phyloP scores from a whole-genome alignment of 2,329 filamentous ascomycete genomes.

The Arthrocladium fulminans region DNA sequence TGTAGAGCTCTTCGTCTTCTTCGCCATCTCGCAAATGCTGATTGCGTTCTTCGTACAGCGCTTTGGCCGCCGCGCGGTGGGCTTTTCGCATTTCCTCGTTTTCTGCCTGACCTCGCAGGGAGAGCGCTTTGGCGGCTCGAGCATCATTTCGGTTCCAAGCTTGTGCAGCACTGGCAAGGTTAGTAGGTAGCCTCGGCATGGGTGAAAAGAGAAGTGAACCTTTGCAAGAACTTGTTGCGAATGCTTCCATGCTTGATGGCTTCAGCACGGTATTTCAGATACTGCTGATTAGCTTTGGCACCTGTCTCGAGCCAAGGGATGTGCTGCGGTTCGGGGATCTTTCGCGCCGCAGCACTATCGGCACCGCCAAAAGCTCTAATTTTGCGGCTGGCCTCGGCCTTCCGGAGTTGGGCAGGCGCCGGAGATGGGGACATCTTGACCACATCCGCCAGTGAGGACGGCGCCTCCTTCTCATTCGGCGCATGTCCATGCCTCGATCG shows the following conservation, averaged over 20 bases:
- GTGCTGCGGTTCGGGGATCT: constrained; percentile 79
- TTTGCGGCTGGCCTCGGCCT: constrained; percentile 51
- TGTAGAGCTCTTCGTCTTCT: constrained; percentile 67
- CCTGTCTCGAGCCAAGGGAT: constrained; percentile 97
- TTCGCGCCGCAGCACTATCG: constrained; percentile 62
- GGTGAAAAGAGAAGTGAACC: constrained; percentile 43
- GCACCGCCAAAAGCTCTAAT: constrained; percentile 21
- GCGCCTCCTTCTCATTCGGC: constrained; percentile 54
- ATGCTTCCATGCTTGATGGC: constrained; percentile 95
- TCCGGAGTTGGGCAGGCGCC: constrained; percentile 44
- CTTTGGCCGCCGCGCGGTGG: constrained; percentile 82
- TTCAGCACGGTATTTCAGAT: constrained; percentile 88
- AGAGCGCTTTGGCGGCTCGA: constrained; percentile 87
- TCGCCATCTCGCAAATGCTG: constrained; percentile 48
- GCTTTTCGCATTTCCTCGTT: constrained; percentile 96
- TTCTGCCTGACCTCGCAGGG: constrained; percentile 87
- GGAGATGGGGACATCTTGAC: constrained; percentile 91
- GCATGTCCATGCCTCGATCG: constrained; percentile 72
- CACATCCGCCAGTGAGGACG: constrained; percentile 81
- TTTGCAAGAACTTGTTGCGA: constrained; percentile 93
- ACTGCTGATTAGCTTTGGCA: constrained; percentile 80
- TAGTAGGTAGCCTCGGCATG: background rate
- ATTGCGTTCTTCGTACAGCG: constrained; percentile 90
- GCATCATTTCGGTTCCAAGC: constrained; percentile 98
- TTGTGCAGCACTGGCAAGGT: constrained; percentile 65